Evolutionary conservation across 192 early-diverging fungal genomes (phyloP), one percentile per base, ranked within the genome.

Genomic region (Phlyctochytrium planicorne): DNA sequence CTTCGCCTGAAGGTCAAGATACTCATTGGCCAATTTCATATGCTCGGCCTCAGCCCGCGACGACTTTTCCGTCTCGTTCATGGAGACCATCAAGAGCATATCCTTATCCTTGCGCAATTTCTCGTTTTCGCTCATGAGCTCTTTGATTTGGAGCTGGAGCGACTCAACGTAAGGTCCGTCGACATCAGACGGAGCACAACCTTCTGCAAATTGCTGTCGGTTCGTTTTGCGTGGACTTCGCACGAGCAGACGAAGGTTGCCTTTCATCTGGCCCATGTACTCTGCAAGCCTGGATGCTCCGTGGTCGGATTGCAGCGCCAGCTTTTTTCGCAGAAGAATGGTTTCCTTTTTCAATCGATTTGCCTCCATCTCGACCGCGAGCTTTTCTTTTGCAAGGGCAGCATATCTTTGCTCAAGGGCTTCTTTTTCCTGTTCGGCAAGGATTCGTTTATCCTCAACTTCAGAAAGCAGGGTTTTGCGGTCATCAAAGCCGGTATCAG

Each of bases 51-150:
- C 62, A 24, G 63, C 69, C 24, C n/a, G 63, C 17, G 52, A 30
- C 16, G 57, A 34, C 30, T 71, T 71, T 27, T 55, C 59, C 62
- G 63, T 71, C 36, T 71, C 69, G 30, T 71, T 71, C 52, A 71
- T 30, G 29, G 53, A 55, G n/a, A 71, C 64, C 24, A 71, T 71
- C n/a, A 52, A 20, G 20, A 71, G 32, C 2, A 17, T 37, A 10
- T 59, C 25, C 30, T 65, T 71, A 29, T 71, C 69, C 4, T 57
- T 53, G 3, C 69, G 47, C 47, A 71, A 53, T n/a, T 14, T 55
- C 25, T 71, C 69, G 27, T 65, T 64, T 52, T 71, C 62, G 24
- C 47, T 4, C 20, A 56, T 32, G 25, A 63, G 52, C 47, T 59
- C 35, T 16, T 65, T 30, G 3, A 71, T 25, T 24, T 64, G 61